phyloP scores from a whole-genome alignment of 2,329 filamentous ascomycete genomes.

The Botrytis medusae region DNA sequence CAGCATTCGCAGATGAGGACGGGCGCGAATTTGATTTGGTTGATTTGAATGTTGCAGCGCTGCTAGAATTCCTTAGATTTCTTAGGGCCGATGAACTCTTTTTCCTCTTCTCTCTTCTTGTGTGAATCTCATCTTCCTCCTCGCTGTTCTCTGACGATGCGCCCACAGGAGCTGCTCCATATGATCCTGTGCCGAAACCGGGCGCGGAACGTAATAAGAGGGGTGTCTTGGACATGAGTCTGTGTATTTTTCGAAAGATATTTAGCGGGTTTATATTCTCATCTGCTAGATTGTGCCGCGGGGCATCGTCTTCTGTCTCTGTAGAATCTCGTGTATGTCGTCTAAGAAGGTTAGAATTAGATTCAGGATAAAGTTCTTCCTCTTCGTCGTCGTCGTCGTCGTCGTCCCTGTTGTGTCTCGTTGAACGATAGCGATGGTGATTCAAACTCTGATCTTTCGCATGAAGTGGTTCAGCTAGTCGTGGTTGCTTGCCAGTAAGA shows the following conservation, averaged over 20 bases:
- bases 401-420: conserved; percentile 22
- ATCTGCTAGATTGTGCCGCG: conserved; percentile 20
- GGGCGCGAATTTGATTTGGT: conserved; percentile 23
- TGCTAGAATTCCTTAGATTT: conserved; percentile 34
- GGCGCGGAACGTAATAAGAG: conserved; percentile 60
- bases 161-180: conserved; percentile 55
- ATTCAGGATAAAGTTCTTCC: conserved; percentile 36
- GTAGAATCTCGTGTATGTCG: conserved; percentile 27
- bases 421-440: not conserved
- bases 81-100: conserved; percentile 34
- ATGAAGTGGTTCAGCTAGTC: not conserved
- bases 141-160: conserved; percentile 42
- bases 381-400: conserved; percentile 24
- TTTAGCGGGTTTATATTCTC: conserved; percentile 24
- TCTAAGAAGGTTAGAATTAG: conserved; percentile 33
- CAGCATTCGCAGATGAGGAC: conserved; percentile 22
- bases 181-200: conserved; percentile 59
- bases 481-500: not conserved
- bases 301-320: conserved; percentile 27
- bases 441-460: not conserved
- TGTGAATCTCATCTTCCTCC: conserved; percentile 36
- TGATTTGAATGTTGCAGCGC: conserved; percentile 26
- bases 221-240: conserved; percentile 49
- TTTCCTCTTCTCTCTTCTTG: conserved; percentile 30
- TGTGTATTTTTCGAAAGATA: conserved; percentile 29